Percentiles rank a stretch among this genome's conserved stretches.
These are phyloP conservation scores for Argentina anserina DNA, from an alignment of 306 rosid species.

Conservation along the genomic window DNA sequence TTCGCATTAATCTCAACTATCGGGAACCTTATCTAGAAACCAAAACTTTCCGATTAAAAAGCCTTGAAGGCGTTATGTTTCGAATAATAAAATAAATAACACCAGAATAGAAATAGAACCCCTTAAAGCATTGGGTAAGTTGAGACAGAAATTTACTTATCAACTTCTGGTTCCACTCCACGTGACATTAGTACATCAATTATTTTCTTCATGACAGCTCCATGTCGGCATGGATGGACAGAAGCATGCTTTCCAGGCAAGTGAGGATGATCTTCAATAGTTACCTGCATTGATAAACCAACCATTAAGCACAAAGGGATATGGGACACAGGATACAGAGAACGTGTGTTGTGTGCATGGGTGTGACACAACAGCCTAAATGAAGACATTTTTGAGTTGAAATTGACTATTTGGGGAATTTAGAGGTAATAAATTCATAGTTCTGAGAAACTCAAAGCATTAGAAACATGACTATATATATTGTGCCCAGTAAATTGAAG, in stretches of 20 bases:
- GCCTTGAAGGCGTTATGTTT: not conserved
- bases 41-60: not conserved
- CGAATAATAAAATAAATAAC: not conserved
- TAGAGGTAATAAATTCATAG: not conserved
- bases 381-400: not conserved
- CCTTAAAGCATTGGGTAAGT: not conserved
- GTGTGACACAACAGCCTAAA: not conserved
- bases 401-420: not conserved
- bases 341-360: not conserved
- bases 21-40: not conserved
- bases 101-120: not conserved
- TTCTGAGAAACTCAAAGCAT: not conserved
- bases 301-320: not conserved
- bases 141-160: constrained; percentile 47
- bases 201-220: constrained; percentile 97
- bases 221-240: constrained; percentile 93
- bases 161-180: constrained; percentile 98
- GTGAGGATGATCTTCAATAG: constrained; percentile 95
- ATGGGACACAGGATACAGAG: not conserved
- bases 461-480: not conserved
- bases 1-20: not conserved
- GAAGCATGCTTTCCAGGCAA: constrained; percentile 96
- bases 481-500: not conserved
- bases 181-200: constrained; percentile 92
- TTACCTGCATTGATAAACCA: constrained; percentile 50